A percentile compares a stretch with the other conserved stretches of the same genome.
Evolutionary conservation across 768 basidiomycete species (phyloP).

Genomic region (Boletus rubroflammeus): DNA sequence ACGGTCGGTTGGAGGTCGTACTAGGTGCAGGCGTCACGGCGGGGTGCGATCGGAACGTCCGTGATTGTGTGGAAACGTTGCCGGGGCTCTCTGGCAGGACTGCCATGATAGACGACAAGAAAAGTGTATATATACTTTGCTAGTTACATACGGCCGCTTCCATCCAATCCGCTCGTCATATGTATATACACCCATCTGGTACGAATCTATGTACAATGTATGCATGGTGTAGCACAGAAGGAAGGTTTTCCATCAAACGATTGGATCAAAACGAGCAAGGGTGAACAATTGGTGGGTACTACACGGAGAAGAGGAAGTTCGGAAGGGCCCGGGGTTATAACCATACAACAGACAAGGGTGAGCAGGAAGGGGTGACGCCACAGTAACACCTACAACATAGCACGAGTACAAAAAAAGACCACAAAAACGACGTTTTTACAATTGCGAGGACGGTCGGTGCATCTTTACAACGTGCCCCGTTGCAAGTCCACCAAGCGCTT

Average conservation of each 20-base stretch:
- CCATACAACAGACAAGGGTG: neutral
- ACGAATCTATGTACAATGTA: neutral
- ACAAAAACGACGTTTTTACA: too few relatives aligned
- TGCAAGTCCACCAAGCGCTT: slow-evolving; percentile 68
- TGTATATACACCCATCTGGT: neutral
- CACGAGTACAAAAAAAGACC: neutral
- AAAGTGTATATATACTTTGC: neutral
- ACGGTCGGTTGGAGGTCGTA: neutral
- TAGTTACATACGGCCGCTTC: neutral
- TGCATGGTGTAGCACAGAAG: slow-evolving; percentile 7
- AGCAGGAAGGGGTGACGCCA: neutral
- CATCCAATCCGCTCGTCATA: neutral
- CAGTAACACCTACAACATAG: neutral
- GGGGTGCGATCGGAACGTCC: neutral
- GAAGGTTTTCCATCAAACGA: neutral
- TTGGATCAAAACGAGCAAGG: neutral
- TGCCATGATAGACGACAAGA: too few relatives aligned
- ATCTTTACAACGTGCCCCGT: slow-evolving; percentile 31
- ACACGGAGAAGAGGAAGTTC: too few relatives aligned
- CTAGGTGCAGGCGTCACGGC: neutral
- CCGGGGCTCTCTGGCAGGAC: too few relatives aligned
- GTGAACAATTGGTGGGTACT: neutral
- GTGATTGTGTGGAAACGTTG: neutral
- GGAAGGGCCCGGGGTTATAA: too few relatives aligned
- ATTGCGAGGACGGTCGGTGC: neutral